Conservation (phyloP, 805 yeast species). For the Starmerella bombicola region DNA sequence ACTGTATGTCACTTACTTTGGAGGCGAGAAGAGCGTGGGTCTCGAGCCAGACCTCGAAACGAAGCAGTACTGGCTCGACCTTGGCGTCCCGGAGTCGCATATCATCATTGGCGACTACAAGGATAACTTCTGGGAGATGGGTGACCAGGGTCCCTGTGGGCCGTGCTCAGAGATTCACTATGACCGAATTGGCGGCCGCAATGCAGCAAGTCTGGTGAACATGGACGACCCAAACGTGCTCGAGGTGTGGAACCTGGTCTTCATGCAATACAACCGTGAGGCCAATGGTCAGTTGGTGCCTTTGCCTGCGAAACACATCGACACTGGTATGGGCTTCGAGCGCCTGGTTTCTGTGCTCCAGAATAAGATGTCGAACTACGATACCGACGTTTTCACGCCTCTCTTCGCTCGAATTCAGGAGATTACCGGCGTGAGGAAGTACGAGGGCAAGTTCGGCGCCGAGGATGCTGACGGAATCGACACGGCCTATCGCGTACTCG, state of each 20-base stretch:
- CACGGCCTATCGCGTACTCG: conserved; percentile 94
- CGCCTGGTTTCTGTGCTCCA: conserved; percentile 90
- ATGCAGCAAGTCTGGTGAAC: conserved; percentile 81
- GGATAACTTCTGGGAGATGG: conserved; percentile 99
- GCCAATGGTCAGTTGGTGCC: conserved; percentile 65
- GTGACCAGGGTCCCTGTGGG: conserved; percentile 99
- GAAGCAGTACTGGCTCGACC: conserved; percentile 66
- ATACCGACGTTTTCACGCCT: conserved; percentile 92
- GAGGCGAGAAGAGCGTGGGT: conserved; percentile 74
- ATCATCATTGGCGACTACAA: conserved; percentile 80
- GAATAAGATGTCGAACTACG: conserved; percentile 84
- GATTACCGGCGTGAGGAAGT: conserved; percentile 83
- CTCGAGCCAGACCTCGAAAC: conserved; percentile 92
- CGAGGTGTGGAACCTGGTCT: conserved; percentile 96
- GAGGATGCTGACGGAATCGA: conserved; percentile 92
- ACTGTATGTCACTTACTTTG: conserved; percentile 90
- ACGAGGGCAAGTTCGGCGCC: conserved; percentile 82
- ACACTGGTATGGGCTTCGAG: conserved; percentile 98
- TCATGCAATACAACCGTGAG: conserved; percentile 94
- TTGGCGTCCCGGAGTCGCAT: conserved; percentile 85
- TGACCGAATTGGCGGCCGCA: conserved; percentile 97
- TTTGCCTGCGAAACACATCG: conserved; percentile 89
- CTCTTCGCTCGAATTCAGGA: conserved; percentile 76
- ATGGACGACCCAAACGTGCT: conserved; percentile 96
- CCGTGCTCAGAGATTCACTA: conserved; percentile 97